A percentile compares a stretch with the other conserved stretches of the same genome.
These are phyloP conservation scores for Lagenidium sp. DNA, from an alignment of 352 stramenopile genomes.

Conservation along the genomic window DNA sequence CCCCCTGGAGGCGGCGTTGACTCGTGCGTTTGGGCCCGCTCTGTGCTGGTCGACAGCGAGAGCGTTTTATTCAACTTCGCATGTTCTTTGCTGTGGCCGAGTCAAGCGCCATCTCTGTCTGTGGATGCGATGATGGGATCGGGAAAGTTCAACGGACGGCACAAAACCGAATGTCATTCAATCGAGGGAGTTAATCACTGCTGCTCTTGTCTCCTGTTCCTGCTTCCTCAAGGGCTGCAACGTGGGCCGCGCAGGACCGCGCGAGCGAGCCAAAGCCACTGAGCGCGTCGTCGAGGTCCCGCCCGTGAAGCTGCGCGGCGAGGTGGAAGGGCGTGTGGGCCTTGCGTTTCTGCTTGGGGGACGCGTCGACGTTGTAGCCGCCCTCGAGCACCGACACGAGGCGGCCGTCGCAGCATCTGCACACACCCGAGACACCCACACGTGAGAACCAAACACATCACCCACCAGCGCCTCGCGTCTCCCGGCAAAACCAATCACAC, in stretches of 20 bases:
- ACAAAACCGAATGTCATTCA: no score
- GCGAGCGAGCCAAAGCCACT: slow-evolving; percentile 40
- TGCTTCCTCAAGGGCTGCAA: slow-evolving; percentile 50
- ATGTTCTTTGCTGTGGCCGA: no score
- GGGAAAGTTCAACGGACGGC: no score
- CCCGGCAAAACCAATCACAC: neutral
- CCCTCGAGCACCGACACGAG: slow-evolving; percentile 94
- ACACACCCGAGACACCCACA: neutral
- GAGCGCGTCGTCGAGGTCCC: slow-evolving; percentile 37
- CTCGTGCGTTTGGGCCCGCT: no score
- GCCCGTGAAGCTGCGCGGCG: slow-evolving; percentile 36
- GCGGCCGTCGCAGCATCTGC: slow-evolving; percentile 82
- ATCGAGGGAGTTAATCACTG: no score
- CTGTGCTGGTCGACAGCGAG: no score
- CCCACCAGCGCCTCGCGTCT: neutral
- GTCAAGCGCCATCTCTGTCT: no score
- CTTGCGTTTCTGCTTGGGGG: slow-evolving; percentile 23
- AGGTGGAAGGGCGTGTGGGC: slow-evolving; percentile 34
- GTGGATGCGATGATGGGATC: no score
- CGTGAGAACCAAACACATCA: neutral
- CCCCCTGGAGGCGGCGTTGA: no score
- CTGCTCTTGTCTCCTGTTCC: no score
- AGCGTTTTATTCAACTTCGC: no score
- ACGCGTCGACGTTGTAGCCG: slow-evolving; percentile 81
- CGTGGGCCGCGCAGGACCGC: slow-evolving; percentile 48